phyloP scores from a whole-genome alignment of 768 basidiomycete species.

The Phaeotremella fagi region DNA sequence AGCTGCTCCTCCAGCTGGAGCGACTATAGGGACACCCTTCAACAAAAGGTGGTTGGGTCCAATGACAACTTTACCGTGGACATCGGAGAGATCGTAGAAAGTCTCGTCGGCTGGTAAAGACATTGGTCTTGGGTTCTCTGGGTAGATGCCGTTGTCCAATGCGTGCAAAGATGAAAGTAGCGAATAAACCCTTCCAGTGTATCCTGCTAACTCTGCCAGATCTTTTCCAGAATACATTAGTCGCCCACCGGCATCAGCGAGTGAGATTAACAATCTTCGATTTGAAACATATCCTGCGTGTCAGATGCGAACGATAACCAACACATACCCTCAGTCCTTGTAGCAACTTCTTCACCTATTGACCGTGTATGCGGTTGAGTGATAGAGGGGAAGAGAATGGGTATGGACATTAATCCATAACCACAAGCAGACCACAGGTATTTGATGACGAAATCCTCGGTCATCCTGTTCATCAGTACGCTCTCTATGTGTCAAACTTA shows the following conservation, averaged over 20 bases:
- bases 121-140: constrained; percentile 52
- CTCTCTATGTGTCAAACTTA: constrained; percentile 2
- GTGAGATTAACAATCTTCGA: constrained; percentile 77
- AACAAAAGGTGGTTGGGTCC: constrained; percentile 54
- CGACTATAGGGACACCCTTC: constrained; percentile 50
- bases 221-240: constrained; percentile 98
- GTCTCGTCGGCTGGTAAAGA: constrained; percentile 50
- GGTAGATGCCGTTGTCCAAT: constrained; percentile 52
- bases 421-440: constrained; percentile 93
- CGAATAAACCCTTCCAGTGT: constrained; percentile 82
- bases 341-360: constrained; percentile 30
- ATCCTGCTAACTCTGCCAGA: constrained; percentile 86
- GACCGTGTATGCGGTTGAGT: constrained; percentile 6
- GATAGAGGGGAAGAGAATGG: constrained; percentile 63
- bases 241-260: constrained; percentile 94
- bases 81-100: constrained; percentile 61
- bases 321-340: constrained; percentile 40
- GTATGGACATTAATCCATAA: constrained; percentile 85
- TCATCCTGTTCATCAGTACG: constrained; percentile 60
- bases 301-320: background rate
- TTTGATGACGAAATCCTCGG: constrained; percentile 94
- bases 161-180: constrained; percentile 80
- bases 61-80: constrained; percentile 57
- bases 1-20: constrained; percentile 49
- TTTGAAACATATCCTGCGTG: constrained; percentile 83